These are phyloP conservation scores for Pseudocercospora vitis DNA, from an alignment of 2,329 filamentous ascomycete genomes.

Conservation along the genomic window DNA sequence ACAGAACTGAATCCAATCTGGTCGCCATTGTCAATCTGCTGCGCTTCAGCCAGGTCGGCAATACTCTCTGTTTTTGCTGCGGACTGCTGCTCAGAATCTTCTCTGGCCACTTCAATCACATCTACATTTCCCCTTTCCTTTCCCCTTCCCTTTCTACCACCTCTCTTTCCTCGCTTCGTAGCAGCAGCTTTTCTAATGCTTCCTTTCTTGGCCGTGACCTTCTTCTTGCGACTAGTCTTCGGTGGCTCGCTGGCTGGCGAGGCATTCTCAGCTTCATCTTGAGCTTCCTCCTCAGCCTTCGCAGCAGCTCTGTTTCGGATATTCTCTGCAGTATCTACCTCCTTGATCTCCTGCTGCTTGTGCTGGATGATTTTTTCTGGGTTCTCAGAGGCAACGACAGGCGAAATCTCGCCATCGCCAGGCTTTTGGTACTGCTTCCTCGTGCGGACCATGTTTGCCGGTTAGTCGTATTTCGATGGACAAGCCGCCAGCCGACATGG, in stretches of 20 bases:
- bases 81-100: background rate
- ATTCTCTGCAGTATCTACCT: background rate
- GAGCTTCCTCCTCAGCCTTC: background rate
- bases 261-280: background rate
- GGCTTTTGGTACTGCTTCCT: background rate
- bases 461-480: background rate
- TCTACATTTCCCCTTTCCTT: background rate
- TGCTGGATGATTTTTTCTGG: background rate
- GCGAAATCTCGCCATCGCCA: conserved; percentile 4
- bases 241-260: background rate
- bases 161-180: background rate
- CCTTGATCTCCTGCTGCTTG: background rate
- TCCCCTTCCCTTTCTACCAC: background rate
- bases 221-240: background rate
- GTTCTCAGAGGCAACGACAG: background rate
- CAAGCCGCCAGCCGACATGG: background rate
- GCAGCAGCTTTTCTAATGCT: background rate
- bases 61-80: background rate
- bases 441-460: background rate
- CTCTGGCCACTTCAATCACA: background rate
- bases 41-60: too few species aligned
- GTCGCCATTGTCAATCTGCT: too few species aligned
- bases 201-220: background rate
- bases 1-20: too few species aligned
- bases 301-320: conserved; percentile 4